Evolutionary conservation across 352 stramenopile species (phyloP), one percentile per base, ranked within the genome.

Genomic region (Aphanomyces astaci): DNA sequence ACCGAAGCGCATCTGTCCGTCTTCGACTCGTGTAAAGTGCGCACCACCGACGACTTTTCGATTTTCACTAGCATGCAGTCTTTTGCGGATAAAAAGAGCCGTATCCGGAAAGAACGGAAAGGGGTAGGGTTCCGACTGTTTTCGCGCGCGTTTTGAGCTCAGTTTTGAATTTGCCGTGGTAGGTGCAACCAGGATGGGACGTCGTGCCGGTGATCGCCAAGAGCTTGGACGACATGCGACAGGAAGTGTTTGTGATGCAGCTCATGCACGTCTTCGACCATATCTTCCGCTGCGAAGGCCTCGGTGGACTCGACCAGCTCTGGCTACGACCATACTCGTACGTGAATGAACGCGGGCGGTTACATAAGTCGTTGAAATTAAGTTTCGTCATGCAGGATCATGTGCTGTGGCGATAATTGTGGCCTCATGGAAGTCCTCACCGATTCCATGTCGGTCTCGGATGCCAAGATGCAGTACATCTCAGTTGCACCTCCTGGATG

Each of bases 201-300:
- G 72, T 98, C 25, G 72, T 87, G 57, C 83, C 85, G 17, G 87
- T 98, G 32, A 98, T 99, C 75, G 92, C 98, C 2, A 99, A 99
- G 76, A 97, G 90, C 24, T 98, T 98, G 66, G 96, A 99, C 74
- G 95, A 98, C 76, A 86, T 98, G 75, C 80, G 96, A 4, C 96
- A 99, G 76, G 96, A 99, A 71, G 91, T 97, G 7, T 98, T 98
- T 76, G 86, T 97, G 7, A 86, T 98, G 72, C 92, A 98, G 76
- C 80, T 98, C 0, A 94, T 99, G 46, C 84, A 92, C 46, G 74
- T 98, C 32, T 97, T 94, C 64, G 78, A 93, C 40, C 82, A 97
- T 57, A 97, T 97, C 73, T 98, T 98, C 69, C 78, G 91, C 64
- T 94, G 95, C 65, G 87, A 95, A 48, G 77, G 87, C 17, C 39